Evolutionary conservation across 139 green algal genomes (phyloP).

Genomic region (Mesostigma viride): DNA sequence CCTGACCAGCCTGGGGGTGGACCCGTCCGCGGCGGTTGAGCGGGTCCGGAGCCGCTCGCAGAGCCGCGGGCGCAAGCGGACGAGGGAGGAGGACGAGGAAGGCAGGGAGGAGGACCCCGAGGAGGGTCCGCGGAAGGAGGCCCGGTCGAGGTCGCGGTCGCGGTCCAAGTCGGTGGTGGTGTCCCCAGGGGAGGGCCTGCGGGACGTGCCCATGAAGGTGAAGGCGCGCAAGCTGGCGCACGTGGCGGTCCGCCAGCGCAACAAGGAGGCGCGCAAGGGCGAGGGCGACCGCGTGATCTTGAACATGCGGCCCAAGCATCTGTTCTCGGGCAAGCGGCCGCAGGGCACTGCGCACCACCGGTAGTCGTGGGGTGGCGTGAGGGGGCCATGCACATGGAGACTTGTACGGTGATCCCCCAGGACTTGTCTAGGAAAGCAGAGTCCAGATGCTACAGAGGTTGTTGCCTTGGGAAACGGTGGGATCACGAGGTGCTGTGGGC

Average conservation of each 20-base stretch:
- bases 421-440: too few relatives aligned
- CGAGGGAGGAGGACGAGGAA: constrained; percentile 30
- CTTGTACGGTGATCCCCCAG: too few relatives aligned
- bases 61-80: constrained; percentile 55
- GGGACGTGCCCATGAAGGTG: constrained; percentile 66
- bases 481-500: too few relatives aligned
- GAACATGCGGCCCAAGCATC: constrained; percentile 92
- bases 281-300: constrained; percentile 58
- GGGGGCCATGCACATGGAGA: too few relatives aligned
- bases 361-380: too few relatives aligned
- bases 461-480: too few relatives aligned
- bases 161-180: constrained; percentile 22
- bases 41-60: constrained; percentile 41
- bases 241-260: constrained; percentile 52
- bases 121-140: constrained; percentile 50
- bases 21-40: constrained; percentile 62
- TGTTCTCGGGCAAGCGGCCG: constrained; percentile 81
- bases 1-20: constrained; percentile 72
- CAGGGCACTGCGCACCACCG: constrained; percentile 28
- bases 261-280: constrained; percentile 37
- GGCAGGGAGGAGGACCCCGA: constrained; percentile 15
- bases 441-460: too few relatives aligned
- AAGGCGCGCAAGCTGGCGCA: constrained; percentile 79
- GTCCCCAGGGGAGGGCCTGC: constrained; percentile 52
- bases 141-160: constrained; percentile 52